Conservation (phyloP, 1,284 basidiomycete species). For the Crucibulum cyathiforme region DNA sequence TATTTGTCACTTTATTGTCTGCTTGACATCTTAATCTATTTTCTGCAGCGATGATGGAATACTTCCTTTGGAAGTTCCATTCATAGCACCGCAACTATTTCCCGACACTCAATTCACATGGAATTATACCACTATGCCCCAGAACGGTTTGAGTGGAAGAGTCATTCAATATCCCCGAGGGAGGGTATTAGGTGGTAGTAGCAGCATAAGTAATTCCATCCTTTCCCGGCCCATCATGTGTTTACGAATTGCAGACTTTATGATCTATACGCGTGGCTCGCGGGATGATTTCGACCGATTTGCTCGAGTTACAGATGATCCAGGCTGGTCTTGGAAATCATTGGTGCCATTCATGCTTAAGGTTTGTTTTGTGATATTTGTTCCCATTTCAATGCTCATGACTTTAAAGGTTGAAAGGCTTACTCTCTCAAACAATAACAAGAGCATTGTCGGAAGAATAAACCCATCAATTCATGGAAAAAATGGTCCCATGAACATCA, state of each 20-base stretch:
- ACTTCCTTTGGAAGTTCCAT: slow-evolving; percentile 14
- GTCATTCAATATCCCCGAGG: slow-evolving; percentile 9
- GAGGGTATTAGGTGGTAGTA: not conserved
- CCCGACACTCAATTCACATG: slow-evolving; percentile 18
- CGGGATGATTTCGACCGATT: not conserved
- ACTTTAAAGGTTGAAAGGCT: slow-evolving; percentile 28
- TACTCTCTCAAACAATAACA: too few relatives aligned
- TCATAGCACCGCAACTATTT: slow-evolving; percentile 6
- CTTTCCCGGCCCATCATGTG: too few relatives aligned
- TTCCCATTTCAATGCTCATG: not conserved
- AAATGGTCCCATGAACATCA: too few relatives aligned
- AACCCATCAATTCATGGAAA: too few relatives aligned
- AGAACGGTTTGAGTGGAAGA: slow-evolving; percentile 14
- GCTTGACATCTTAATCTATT: not conserved
- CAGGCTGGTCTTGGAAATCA: slow-evolving; percentile 25
- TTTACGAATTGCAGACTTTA: not conserved
- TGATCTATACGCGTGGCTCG: not conserved
- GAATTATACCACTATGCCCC: slow-evolving; percentile 25
- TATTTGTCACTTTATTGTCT: not conserved
- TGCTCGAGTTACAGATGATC: slow-evolving; percentile 16
- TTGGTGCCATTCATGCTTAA: slow-evolving; percentile 20
- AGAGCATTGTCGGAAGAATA: too few relatives aligned
- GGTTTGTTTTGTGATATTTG: slow-evolving; percentile 2
- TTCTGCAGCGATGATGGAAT: slow-evolving; percentile 15
- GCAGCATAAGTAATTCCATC: slow-evolving; percentile 1